These are phyloP conservation scores for Yamadazyma epiphylla DNA, from an alignment of 1,139 yeast genomes.

Conservation along the genomic window DNA sequence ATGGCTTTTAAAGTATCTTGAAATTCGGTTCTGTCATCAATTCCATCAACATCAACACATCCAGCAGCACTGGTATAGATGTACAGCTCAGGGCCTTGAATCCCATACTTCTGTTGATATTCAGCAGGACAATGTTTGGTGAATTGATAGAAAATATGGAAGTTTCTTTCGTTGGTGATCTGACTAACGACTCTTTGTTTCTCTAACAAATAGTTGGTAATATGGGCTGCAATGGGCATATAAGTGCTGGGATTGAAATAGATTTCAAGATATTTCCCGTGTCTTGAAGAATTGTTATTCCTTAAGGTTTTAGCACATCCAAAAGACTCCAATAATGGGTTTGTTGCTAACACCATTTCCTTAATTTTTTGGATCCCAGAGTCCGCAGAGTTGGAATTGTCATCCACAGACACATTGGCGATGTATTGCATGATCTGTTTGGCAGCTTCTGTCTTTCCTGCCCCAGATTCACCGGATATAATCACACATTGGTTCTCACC, in stretches of 20 bases:
- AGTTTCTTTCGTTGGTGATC: slow-evolving; percentile 87
- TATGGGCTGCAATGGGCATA: slow-evolving; percentile 93
- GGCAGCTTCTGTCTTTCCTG: slow-evolving; percentile 99
- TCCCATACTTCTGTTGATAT: slow-evolving; percentile 80
- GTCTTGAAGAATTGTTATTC: slow-evolving; percentile 95
- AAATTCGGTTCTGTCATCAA: slow-evolving; percentile 79
- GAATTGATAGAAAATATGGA: slow-evolving; percentile 95
- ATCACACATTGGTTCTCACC: slow-evolving; percentile 96
- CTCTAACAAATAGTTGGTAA: slow-evolving; percentile 90
- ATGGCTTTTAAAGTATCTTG: slow-evolving; percentile 81
- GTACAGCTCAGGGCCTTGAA: slow-evolving; percentile 92
- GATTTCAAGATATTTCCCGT: slow-evolving; percentile 94
- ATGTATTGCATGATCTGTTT: slow-evolving; percentile 98
- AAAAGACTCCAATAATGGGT: slow-evolving; percentile 92
- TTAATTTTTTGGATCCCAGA: slow-evolving; percentile 73
- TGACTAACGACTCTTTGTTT: slow-evolving; percentile 96
- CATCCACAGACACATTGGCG: slow-evolving; percentile 67
- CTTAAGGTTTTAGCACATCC: slow-evolving; percentile 98
- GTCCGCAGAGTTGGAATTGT: slow-evolving; percentile 25
- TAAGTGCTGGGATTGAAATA: slow-evolving; percentile 68
- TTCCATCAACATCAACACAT: slow-evolving; percentile 81
- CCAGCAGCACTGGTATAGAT: slow-evolving; percentile 83
- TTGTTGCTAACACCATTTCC: slow-evolving; percentile 97
- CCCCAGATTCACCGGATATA: slow-evolving; percentile 98
- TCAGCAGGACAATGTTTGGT: slow-evolving; percentile 86